These are phyloP conservation scores for Kernera saxatilis DNA, from an alignment of 345 rosid species.

Conservation along the genomic window DNA sequence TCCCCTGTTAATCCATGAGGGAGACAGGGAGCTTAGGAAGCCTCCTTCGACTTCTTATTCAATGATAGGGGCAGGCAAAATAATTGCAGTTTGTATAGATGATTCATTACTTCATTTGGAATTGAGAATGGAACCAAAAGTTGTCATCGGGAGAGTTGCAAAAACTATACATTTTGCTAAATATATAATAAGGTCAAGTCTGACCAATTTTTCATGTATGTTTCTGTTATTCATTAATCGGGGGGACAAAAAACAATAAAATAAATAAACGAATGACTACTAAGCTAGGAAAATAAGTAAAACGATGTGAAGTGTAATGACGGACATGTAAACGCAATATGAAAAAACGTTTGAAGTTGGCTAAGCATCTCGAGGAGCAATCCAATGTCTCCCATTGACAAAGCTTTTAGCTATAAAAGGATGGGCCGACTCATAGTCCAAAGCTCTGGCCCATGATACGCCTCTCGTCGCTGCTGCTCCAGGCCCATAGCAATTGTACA, in stretches of 20 bases:
- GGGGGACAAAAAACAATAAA: too few species aligned
- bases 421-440: constrained; percentile 76
- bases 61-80: background rate
- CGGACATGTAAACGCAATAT: background rate
- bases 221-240: background rate
- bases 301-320: background rate
- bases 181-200: constrained; percentile 25
- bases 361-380: constrained; percentile 65
- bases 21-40: constrained; percentile 1
- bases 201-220: constrained; percentile 8
- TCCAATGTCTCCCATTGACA: constrained; percentile 95
- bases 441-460: constrained; percentile 81
- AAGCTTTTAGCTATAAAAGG: constrained; percentile 81
- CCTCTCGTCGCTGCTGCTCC: constrained; percentile 78
- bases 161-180: constrained; percentile 14
- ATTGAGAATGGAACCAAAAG: constrained; percentile 15
- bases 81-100: constrained; percentile 16
- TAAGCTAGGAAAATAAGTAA: background rate
- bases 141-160: constrained; percentile 9
- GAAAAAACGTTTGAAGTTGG: background rate
- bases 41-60: constrained; percentile 10
- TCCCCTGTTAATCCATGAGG: background rate
- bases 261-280: background rate
- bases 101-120: constrained; percentile 21
- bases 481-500: constrained; percentile 81